phyloP scores from a whole-genome alignment of 73 alveolate genomes.

The Tetrahymena borealis region DNA sequence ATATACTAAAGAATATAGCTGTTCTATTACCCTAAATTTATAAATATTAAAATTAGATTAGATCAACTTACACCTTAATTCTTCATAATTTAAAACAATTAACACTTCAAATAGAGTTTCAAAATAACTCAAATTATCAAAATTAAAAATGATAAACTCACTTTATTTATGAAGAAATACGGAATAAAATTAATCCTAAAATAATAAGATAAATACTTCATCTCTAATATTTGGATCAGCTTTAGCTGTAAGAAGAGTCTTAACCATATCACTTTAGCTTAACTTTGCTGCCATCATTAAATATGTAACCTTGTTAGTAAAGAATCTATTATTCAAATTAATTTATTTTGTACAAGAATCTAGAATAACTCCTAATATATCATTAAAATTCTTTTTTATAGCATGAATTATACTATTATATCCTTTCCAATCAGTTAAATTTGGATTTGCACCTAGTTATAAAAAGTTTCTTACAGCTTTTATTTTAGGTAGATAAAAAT shows the following conservation, averaged over 20 bases:
- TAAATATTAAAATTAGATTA: background rate
- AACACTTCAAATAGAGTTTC: no score
- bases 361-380: background rate
- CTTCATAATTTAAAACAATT: no score
- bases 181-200: background rate
- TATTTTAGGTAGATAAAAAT: background rate
- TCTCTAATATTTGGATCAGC: background rate
- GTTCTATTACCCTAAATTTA: background rate
- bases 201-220: background rate
- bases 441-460: background rate
- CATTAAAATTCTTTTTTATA: background rate
- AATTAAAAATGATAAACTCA: no score
- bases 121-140: no score
- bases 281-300: background rate
- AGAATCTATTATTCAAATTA: background rate
- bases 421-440: background rate
- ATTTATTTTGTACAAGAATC: background rate
- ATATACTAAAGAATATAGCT: background rate
- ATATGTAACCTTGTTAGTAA: background rate
- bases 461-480: background rate
- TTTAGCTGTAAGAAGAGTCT: background rate
- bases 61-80: no score
- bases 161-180: no score
- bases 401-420: background rate
- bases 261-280: background rate